phyloP scores from a whole-genome alignment of 2,329 filamentous ascomycete genomes.

The Fusarium caatingaense region DNA sequence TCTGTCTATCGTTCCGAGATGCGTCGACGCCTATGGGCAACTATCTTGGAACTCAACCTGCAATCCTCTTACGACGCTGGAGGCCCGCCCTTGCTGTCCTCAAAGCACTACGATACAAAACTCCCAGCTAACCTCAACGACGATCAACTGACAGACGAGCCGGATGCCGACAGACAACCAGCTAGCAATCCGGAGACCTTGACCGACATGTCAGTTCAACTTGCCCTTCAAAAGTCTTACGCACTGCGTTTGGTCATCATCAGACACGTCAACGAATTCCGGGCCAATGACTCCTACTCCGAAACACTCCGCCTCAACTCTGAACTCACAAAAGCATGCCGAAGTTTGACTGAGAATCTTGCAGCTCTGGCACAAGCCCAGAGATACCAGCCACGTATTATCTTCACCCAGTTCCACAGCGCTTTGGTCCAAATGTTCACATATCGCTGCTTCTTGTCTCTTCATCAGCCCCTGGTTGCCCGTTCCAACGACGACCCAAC shows the following conservation, averaged over 20 bases:
- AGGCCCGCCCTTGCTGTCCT: slow-evolving; percentile 60
- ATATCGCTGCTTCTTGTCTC: slow-evolving; percentile 62
- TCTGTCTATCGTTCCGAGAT: slow-evolving; percentile 63
- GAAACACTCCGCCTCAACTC: slow-evolving; percentile 60
- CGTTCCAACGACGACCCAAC: slow-evolving; percentile 58
- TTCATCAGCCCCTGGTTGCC: slow-evolving; percentile 64
- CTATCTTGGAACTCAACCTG: slow-evolving; percentile 65
- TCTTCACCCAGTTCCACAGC: slow-evolving; percentile 55
- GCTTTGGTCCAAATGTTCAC: slow-evolving; percentile 57
- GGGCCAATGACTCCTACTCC: slow-evolving; percentile 57
- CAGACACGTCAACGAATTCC: slow-evolving; percentile 60
- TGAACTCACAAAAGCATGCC: slow-evolving; percentile 56
- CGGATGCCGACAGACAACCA: slow-evolving; percentile 38
- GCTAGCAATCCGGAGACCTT: slow-evolving; percentile 29
- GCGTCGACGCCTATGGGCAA: slow-evolving; percentile 67
- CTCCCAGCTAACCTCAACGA: slow-evolving; percentile 65
- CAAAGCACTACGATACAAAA: slow-evolving; percentile 62
- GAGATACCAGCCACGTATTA: slow-evolving; percentile 24
- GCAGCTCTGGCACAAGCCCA: slow-evolving; percentile 51
- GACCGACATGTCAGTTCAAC: slow-evolving; percentile 62
- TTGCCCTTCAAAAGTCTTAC: slow-evolving; percentile 59
- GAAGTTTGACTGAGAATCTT: slow-evolving; percentile 49
- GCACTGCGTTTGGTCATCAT: slow-evolving; percentile 58
- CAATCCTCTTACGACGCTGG: slow-evolving; percentile 64
- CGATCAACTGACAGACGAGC: slow-evolving; percentile 58